Base-by-base conservation (phyloP, 371 early-diverging fungal genomes). In the Mortierella polycephala region DNA sequence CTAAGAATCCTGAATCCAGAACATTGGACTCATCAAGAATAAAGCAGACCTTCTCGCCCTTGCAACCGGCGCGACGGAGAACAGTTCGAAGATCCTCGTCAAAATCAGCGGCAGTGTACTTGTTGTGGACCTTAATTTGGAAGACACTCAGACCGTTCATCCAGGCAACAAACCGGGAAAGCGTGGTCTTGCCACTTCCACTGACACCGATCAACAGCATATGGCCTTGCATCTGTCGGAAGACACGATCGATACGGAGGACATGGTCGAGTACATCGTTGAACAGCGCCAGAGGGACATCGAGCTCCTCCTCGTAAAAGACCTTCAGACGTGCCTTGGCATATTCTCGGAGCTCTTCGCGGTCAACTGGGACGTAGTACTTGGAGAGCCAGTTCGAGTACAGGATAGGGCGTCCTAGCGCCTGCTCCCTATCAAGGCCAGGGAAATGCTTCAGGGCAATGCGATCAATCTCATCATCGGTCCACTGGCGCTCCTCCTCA, bases 281-380 rank as follows among this genome's bases (percentile, higher is more conserved):
- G 83, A 98, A 98, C 53, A 99, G 82, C 0, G 99, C 98, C 62
- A 99, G 87, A 9, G 93, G 96, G 7, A 96, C 96, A 82, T 99
- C 99, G 50, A 98, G 86, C 84, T 99, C 99, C 87, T 99, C 99
- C 83, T 99, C 99, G 83, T 98, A 98, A 75, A 99, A 99, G 52
- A 96, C 96, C 83, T 95, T 96, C 50, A 99, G 91, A 63, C 99
- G 93, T 18, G 97, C 98, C 75, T 93, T 91, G 46, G 95, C 94
- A 82, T 95, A 98, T 14, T 96, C 97, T 58, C 97, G 92, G 52
- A 99, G 85, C 67, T 92, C 92, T 40, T 95, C 95, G 57, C 95
- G 94, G 11, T 92, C 91, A 12, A 98, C 96, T 12, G 96, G 91
- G 45, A 93, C 83, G 83, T 99, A 99, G 82, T 91, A 73, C 85